Conservation (phyloP, 257 asterid species). For the Oldenlandia corymbosa region DNA sequence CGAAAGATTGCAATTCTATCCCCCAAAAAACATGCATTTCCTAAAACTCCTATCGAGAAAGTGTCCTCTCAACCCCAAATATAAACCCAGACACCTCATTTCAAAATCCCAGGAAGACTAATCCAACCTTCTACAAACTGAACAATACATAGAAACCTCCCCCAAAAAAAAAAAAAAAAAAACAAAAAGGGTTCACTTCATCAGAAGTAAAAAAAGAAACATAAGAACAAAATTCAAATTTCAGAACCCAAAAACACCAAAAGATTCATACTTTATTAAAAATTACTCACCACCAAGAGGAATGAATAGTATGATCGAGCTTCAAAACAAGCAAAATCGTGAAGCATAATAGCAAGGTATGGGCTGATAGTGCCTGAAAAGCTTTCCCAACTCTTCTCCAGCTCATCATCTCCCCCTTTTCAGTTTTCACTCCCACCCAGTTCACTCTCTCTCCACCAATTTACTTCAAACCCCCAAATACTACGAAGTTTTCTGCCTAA, state of each 20-base stretch:
- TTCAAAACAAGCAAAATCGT: slow-evolving; percentile 73
- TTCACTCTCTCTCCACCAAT: no score
- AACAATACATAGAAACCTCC: no score
- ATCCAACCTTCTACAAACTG: not conserved
- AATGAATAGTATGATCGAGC: slow-evolving; percentile 60
- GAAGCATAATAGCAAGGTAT: slow-evolving; percentile 55
- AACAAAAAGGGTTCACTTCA: not conserved
- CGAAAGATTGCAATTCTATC: not conserved
- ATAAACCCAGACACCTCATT: not conserved
- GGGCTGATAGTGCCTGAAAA: slow-evolving; percentile 78
- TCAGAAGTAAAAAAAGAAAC: not conserved
- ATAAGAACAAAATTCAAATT: not conserved
- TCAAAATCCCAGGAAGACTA: not conserved
- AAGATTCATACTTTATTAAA: not conserved
- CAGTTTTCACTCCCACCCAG: not conserved
- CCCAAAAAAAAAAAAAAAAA: no score
- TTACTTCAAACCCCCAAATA: no score
- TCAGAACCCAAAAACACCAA: not conserved
- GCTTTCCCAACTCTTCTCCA: slow-evolving; percentile 94
- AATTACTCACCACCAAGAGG: slow-evolving; percentile 82
- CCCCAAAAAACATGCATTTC: slow-evolving; percentile 7
- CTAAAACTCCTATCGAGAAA: not conserved
- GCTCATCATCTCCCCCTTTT: slow-evolving; percentile 44
- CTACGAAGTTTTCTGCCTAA: not conserved
- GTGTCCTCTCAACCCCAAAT: not conserved